phyloP scores from a whole-genome alignment of 139 green algal genomes.

The Chlorella sp. region DNA sequence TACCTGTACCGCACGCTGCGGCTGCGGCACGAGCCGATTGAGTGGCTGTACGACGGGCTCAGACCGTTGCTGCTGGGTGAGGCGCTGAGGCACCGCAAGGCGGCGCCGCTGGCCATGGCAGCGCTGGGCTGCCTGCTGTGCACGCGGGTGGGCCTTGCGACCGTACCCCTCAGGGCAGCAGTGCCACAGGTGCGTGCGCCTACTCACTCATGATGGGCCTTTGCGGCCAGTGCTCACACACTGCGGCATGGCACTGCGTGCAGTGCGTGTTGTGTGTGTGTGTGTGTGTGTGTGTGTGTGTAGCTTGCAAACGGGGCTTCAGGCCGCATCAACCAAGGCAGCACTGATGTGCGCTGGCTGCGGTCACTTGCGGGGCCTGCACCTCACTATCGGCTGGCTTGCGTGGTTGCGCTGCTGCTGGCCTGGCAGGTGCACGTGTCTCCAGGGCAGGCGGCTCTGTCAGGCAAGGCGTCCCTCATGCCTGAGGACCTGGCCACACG shows the following conservation, averaged over 20 bases:
- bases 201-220: neutral
- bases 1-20: neutral
- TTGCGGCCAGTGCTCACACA: neutral
- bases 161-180: neutral
- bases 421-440: neutral
- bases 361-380: neutral
- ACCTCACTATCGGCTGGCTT: neutral
- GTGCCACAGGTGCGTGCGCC: too few species aligned
- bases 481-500: neutral
- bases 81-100: constrained; percentile 1
- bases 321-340: neutral
- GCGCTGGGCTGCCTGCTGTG: neutral
- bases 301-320: neutral
- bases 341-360: neutral
- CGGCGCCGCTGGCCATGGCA: neutral
- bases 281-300: neutral
- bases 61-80: constrained; percentile 42
- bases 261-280: neutral
- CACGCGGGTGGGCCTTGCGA: neutral
- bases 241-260: too few species aligned
- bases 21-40: constrained; percentile 47
- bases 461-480: neutral
- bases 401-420: neutral
- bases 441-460: neutral
- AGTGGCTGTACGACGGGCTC: constrained; percentile 78